Evolutionary conservation across 768 basidiomycete genomes (phyloP).

Genomic region (Tylopilus vinaceipallidus): DNA sequence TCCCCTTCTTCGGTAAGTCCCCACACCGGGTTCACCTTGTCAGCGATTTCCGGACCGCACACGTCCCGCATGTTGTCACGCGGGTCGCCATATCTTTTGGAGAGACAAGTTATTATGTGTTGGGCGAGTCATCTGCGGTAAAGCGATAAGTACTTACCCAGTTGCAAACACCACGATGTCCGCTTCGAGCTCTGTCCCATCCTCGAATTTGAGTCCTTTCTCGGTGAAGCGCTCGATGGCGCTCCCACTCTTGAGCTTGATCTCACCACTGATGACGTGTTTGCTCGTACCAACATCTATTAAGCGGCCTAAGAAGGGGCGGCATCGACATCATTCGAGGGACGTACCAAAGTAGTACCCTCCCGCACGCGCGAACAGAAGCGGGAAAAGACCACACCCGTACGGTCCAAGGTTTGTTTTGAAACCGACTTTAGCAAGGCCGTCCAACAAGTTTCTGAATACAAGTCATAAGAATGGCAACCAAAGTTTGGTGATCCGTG

Average conservation of each 20-base stretch:
- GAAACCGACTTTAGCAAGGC: constrained; percentile 39
- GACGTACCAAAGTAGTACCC: constrained; percentile 41
- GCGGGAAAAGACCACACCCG: constrained; percentile 31
- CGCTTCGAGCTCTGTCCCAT: constrained; percentile 31
- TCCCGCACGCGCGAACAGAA: constrained; percentile 30
- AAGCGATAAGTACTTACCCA: constrained; percentile 14
- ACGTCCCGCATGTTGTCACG: constrained; percentile 40
- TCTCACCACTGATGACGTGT: constrained; percentile 44
- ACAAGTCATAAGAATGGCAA: neutral
- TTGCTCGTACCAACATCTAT: constrained; percentile 41
- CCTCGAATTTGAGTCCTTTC: constrained; percentile 29
- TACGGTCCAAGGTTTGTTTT: constrained; percentile 36
- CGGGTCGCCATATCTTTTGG: constrained; percentile 45
- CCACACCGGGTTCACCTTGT: constrained; percentile 54
- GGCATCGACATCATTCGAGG: too few relatives aligned
- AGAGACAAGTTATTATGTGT: neutral
- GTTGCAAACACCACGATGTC: constrained; percentile 35
- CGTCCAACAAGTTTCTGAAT: constrained; percentile 36
- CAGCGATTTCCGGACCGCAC: constrained; percentile 44
- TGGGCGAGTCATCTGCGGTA: neutral
- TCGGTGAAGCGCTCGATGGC: constrained; percentile 31
- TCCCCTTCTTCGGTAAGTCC: constrained; percentile 65
- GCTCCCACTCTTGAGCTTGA: constrained; percentile 49
- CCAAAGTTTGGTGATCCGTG: neutral
- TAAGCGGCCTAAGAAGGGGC: neutral